Evolutionary conservation across 495 filamentous ascomycete species (phyloP), one percentile per base, ranked within the genome.

Genomic region (Venustampulla echinocandica): DNA sequence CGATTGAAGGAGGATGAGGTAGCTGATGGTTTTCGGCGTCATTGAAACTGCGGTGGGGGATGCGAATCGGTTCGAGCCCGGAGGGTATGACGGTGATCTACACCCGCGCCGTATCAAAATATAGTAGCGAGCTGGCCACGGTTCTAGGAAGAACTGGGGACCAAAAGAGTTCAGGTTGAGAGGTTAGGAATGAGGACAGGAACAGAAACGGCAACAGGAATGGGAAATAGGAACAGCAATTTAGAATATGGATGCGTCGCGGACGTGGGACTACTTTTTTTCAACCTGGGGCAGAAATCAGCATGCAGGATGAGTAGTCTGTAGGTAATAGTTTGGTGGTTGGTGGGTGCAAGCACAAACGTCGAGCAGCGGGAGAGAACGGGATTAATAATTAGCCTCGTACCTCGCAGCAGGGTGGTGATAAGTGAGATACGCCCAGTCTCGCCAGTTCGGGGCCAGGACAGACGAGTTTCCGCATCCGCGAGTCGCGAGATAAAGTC

Each of bases 1-100:
- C 45, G 46, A 51, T 43, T 49, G 57, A 50, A 56, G 44, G 30
- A 60, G 54, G 18, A 56, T 30, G 30, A 56, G 53, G 35, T 54
- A 44, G 24, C 46, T 39, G 19, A 27, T 50, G 3, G 5, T 49
- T 44, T 52, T 43, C 11, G 50, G 15, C 53, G 57, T 60, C 57
- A 60, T 60, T 56, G 53, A 47, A 48, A 41, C 37, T 35, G 27
- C 13, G 9, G 32, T 11, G 5, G 19, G 7, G 2, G 10, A 18
- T 22, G 11, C 10, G 43, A 24, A 22, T n/a, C 19, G 38, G 17
- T 13, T 7, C 19, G 19, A 24, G 19, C 4, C 13, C 14, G 20
- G 28, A 37, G 45, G 19, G 38, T 47, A 43, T 47, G 17, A 47
- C 10, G 22, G n/a, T 19, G 49, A 52, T 34, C 28, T 15, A 9